phyloP scores from a whole-genome alignment of 441 rosid species.

The Corymbia citriodora region DNA sequence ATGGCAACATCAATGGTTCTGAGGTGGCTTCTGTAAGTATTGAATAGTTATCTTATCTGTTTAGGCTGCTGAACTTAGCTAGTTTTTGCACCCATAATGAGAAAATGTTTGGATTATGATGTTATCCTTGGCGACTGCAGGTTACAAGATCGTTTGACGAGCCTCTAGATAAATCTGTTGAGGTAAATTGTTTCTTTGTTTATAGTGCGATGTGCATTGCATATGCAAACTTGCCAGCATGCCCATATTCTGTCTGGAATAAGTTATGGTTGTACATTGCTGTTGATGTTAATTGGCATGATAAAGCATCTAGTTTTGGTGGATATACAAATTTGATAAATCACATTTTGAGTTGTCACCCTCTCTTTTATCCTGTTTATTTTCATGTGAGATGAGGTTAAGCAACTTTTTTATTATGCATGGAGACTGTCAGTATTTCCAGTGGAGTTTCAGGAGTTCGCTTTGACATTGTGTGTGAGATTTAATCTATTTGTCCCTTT shows the following conservation, averaged over 20 bases:
- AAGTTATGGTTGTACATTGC: neutral
- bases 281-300: neutral
- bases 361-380: neutral
- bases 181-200: constrained; percentile 33
- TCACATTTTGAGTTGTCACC: neutral
- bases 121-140: constrained; percentile 26
- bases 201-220: neutral
- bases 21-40: constrained; percentile 47
- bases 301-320: neutral
- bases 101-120: neutral
- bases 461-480: neutral
- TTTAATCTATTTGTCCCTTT: neutral
- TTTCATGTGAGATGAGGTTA: neutral
- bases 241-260: neutral
- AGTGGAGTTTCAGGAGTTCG: neutral
- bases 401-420: neutral
- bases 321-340: neutral
- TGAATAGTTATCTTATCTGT: neutral
- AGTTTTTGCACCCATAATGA: neutral
- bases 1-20: constrained; percentile 38
- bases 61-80: neutral
- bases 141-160: constrained; percentile 37
- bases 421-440: neutral
- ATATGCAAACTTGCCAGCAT: neutral
- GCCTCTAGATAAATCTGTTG: constrained; percentile 41